Evolutionary conservation across 2,329 filamentous ascomycete species (phyloP).

Genomic region (Diaporthe amygdali): DNA sequence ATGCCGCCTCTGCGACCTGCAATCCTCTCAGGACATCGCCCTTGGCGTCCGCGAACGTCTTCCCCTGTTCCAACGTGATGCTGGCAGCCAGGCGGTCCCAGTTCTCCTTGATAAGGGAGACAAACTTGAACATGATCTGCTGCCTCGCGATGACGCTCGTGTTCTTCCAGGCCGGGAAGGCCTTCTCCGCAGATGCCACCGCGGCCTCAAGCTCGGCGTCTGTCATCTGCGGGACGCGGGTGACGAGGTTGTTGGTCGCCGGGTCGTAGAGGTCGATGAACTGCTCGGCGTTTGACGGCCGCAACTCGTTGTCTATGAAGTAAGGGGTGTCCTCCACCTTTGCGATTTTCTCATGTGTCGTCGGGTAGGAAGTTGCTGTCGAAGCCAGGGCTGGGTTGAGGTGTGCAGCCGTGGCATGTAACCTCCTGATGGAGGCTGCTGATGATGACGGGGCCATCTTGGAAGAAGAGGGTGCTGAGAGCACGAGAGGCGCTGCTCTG

Average conservation of each 20-base stretch:
- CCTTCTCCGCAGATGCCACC: conserved; percentile 76
- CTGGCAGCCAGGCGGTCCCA: conserved; percentile 85
- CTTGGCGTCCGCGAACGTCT: conserved; percentile 83
- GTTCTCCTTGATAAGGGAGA: conserved; percentile 79
- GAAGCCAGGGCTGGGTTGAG: conserved; percentile 60
- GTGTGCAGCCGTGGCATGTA: conserved; percentile 63
- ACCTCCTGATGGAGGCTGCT: conserved; percentile 52
- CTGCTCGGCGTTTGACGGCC: conserved; percentile 68
- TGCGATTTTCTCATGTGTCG: conserved; percentile 72
- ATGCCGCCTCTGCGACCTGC: conserved; percentile 84
- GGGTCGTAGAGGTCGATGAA: conserved; percentile 85
- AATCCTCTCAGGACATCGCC: conserved; percentile 83
- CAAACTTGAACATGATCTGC: conserved; percentile 88
- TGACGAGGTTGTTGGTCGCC: conserved; percentile 85
- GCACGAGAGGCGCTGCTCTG: conserved; percentile 25
- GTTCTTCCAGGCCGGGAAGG: conserved; percentile 75
- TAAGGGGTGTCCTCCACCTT: conserved; percentile 75
- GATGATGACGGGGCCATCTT: conserved; percentile 32
- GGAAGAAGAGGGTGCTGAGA: conserved; percentile 31
- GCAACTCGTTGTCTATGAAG: conserved; percentile 83
- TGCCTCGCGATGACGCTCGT: conserved; percentile 77
- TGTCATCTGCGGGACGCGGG: conserved; percentile 82
- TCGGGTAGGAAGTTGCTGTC: conserved; percentile 68
- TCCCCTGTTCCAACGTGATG: conserved; percentile 88
- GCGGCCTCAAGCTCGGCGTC: conserved; percentile 77